Base-by-base conservation (phyloP, 129 eudicot genomes). In the Erigeron canadensis region DNA sequence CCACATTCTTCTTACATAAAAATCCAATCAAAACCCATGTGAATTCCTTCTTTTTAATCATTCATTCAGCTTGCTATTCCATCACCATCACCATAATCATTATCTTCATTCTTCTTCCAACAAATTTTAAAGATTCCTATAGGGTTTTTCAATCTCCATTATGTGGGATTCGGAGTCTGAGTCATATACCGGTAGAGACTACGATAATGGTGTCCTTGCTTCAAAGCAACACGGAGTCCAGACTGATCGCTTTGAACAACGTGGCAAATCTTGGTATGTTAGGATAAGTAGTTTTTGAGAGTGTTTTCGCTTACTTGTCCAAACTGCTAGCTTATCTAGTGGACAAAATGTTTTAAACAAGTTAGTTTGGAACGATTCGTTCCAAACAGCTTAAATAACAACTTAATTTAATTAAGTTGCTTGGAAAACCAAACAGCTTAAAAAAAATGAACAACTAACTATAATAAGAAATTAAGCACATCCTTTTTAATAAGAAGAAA, bases 191-290 rank as follows among this genome's bases (percentile, higher is more conserved):
- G 76, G 68, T 15, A 72, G 76, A 72, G 68, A 59, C 46, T 60
- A 72, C 12, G 60, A 60, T 34, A 60, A 41, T 12, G 67, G 48
- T 38, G 48, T 40, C 34, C 78, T 89, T 61, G 63, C 84, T 42
- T 61, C 84, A 7, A 78, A 74, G 73, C 89, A 93, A 73, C 85
- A 82, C 68, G 88, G 88, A 19, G 77, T 89, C 62, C 82, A 89
- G 67, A 87, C 92, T 11, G 95, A 89, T 81, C 90, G 95, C 19
- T 93, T 93, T 65, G 95, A 93, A 80, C 95, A 83, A 79, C 85
- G 87, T 89, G 98, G 98, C 71, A 90, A 85, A 66, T 87, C 92
- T 77, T 93, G 96, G 98, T 93, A 93, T 67, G 82, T 51, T 21
- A 8, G 2, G 0, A 38, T 57, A 57, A 57, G 28, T 13, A 57